Evolutionary conservation across 225 moss, liverwort and hornwort species (phyloP).

Genomic region (Marchantia polymorpha): DNA sequence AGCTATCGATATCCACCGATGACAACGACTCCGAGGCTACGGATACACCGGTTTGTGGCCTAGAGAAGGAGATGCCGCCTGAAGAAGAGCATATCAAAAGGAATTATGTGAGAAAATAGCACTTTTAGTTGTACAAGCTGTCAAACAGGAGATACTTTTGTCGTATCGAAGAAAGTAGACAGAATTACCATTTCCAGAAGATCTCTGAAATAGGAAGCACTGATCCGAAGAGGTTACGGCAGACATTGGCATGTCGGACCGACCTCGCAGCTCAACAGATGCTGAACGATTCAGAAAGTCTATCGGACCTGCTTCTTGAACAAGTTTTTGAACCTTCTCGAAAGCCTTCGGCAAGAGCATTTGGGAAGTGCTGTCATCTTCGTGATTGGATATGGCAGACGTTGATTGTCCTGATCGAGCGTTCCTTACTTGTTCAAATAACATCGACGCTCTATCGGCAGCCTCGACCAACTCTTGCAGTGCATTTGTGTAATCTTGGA

Average conservation of each 20-base stretch:
- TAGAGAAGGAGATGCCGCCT: conserved; percentile 5
- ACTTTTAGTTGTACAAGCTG: background rate
- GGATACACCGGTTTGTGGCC: conserved; percentile 21
- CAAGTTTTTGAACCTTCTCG: conserved; percentile 21
- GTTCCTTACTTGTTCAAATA: conserved; percentile 50
- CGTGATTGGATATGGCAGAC: background rate
- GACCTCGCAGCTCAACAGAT: conserved; percentile 14
- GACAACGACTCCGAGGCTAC: conserved; percentile 22
- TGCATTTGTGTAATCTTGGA: conserved; percentile 62
- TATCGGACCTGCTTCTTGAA: conserved; percentile 10
- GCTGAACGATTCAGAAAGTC: background rate
- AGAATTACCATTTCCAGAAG: conserved; percentile 10
- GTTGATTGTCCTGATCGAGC: background rate
- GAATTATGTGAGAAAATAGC: background rate
- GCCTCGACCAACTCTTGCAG: conserved; percentile 66
- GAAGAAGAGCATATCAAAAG: background rate
- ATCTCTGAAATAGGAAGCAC: conserved; percentile 2
- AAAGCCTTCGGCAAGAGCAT: conserved; percentile 19
- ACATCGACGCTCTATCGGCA: conserved; percentile 57
- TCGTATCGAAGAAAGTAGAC: background rate
- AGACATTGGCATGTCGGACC: background rate
- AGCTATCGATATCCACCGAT: conserved; percentile 24
- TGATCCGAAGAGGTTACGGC: background rate
- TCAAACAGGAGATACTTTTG: too few relatives aligned
- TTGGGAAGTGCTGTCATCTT: conserved; percentile 9